These are phyloP conservation scores for Aspergillus sparsus DNA, from an alignment of 495 filamentous ascomycete species.

Conservation along the genomic window DNA sequence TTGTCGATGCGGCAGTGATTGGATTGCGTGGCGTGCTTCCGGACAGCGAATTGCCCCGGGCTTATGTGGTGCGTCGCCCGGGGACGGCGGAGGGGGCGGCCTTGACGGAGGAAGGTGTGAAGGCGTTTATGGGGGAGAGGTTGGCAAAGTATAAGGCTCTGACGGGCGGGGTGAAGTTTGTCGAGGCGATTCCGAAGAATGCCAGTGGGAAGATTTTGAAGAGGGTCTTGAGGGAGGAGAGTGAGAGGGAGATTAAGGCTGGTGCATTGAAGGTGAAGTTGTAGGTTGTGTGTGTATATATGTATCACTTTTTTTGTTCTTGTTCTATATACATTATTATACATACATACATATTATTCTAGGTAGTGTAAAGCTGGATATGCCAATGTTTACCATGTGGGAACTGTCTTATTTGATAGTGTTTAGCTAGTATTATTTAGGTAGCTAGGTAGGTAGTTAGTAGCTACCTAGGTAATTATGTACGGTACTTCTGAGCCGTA, in stretches of 20 bases:
- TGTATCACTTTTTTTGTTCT: too few species aligned
- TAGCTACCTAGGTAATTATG: too few species aligned
- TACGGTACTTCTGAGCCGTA: too few species aligned
- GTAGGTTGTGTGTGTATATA: slow-evolving; percentile 9
- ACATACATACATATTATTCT: too few species aligned
- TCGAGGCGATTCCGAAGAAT: slow-evolving; percentile 76
- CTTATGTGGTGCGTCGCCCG: slow-evolving; percentile 65
- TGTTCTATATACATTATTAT: too few species aligned
- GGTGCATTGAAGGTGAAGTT: slow-evolving; percentile 27
- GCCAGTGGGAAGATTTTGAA: slow-evolving; percentile 83
- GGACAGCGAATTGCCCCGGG: slow-evolving; percentile 74
- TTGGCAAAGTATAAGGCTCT: slow-evolving; percentile 70
- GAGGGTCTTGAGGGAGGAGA: slow-evolving; percentile 56
- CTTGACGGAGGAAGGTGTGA: slow-evolving; percentile 57
- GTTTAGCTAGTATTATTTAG: too few species aligned
- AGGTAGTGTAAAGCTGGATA: too few species aligned
- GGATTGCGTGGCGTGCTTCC: slow-evolving; percentile 62
- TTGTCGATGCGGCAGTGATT: slow-evolving; percentile 79
- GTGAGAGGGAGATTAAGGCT: slow-evolving; percentile 38
- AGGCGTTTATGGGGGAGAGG: slow-evolving; percentile 53
- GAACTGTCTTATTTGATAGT: too few species aligned
- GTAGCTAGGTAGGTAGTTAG: too few species aligned
- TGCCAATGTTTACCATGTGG: too few species aligned
- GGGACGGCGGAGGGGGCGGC: slow-evolving; percentile 33
- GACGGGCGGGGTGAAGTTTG: slow-evolving; percentile 75